These are phyloP conservation scores for Ophiostoma sp. DNA, from an alignment of 2,329 filamentous ascomycete genomes.

Conservation along the genomic window DNA sequence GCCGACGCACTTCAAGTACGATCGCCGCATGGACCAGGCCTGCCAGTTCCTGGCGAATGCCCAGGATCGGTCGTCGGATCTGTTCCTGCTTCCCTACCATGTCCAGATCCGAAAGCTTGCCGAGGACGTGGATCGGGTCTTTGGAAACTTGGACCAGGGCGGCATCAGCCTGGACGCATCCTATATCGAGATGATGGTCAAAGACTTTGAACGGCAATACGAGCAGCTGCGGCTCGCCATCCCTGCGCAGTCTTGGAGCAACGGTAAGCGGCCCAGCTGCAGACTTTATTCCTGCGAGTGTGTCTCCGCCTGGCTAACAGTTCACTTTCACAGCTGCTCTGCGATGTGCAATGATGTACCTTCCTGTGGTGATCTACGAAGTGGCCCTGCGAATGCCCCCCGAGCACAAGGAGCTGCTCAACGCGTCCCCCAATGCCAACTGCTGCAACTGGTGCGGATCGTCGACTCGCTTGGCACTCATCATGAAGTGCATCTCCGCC, in stretches of 20 bases:
- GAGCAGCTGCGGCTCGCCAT: conserved; percentile 22
- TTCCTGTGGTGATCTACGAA: conserved; percentile 27
- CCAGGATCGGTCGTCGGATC: conserved; percentile 21
- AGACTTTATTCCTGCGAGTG: not conserved
- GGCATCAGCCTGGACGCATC: conserved; percentile 23
- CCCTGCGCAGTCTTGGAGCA: conserved; percentile 24
- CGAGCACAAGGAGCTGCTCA: conserved; percentile 15
- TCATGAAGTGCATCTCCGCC: conserved; percentile 25
- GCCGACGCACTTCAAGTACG: conserved; percentile 26
- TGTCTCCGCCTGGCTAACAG: not conserved
- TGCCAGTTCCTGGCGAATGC: conserved; percentile 22
- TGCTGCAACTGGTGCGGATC: conserved; percentile 29
- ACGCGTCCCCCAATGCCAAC: not conserved
- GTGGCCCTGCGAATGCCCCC: conserved; percentile 23
- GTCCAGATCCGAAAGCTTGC: conserved; percentile 26
- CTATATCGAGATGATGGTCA: conserved; percentile 27
- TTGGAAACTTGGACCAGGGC: conserved; percentile 20
- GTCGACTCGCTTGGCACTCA: conserved; percentile 22
- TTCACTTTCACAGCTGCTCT: conserved; percentile 19
- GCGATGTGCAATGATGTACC: conserved; percentile 23
- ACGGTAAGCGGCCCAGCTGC: conserved; percentile 18
- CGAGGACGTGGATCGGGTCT: conserved; percentile 26
- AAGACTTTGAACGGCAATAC: conserved; percentile 26
- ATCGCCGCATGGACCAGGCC: conserved; percentile 24
- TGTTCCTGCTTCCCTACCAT: conserved; percentile 23